phyloP scores from a whole-genome alignment of 2,329 filamentous ascomycete genomes.

The Coniochaeta sp. region DNA sequence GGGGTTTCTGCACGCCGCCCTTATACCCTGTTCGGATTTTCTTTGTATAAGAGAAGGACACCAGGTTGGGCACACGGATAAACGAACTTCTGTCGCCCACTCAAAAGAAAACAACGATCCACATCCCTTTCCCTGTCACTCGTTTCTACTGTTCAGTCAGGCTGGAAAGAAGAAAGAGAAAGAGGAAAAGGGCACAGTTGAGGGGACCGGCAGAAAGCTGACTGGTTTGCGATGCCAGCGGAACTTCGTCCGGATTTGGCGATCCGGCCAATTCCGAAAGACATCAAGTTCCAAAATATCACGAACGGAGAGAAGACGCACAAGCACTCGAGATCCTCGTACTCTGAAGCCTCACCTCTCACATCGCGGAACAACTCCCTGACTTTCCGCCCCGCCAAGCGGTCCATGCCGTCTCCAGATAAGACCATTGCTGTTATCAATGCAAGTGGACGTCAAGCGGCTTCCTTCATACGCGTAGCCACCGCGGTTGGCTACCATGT shows the following conservation, averaged over 20 bases:
- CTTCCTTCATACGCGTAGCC: constrained; percentile 89
- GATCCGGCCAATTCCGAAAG: constrained; percentile 23
- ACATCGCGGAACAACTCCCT: constrained; percentile 51
- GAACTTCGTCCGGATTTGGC: constrained; percentile 25
- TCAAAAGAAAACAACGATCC: neutral
- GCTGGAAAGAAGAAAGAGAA: neutral
- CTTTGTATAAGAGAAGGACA: neutral
- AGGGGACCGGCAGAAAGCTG: neutral
- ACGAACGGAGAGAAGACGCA: constrained; percentile 32
- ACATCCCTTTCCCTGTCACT: neutral
- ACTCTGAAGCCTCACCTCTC: constrained; percentile 52
- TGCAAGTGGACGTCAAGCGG: constrained; percentile 89
- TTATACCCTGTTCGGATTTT: neutral
- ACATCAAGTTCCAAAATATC: constrained; percentile 15
- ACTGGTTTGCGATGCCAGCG: constrained; percentile 20
- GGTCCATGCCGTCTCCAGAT: constrained; percentile 50
- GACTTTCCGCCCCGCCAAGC: constrained; percentile 53
- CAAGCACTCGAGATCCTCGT: constrained; percentile 56
- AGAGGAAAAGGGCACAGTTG: too few relatives aligned
- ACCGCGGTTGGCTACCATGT: constrained; percentile 91
- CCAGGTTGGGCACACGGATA: neutral
- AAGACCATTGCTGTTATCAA: constrained; percentile 95
- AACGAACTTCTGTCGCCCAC: neutral
- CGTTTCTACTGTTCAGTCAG: neutral
- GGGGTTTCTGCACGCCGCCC: neutral